Evolutionary conservation across 805 yeast species (phyloP), one percentile per base, ranked within the genome.

Genomic region (Candida cerambycidarum): DNA sequence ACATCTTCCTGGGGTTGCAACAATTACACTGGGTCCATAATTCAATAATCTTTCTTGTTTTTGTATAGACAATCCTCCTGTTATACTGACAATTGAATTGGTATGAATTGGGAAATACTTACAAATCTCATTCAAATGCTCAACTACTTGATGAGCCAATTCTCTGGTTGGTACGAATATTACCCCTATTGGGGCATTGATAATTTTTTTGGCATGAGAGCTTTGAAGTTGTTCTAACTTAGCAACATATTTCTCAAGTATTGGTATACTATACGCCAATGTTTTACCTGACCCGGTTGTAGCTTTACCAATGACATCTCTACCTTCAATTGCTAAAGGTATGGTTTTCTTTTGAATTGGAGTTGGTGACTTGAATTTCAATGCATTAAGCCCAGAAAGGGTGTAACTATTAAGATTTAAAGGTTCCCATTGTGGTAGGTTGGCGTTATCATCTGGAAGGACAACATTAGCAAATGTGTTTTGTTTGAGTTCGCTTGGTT

Each of bases 271-370:
- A 61, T 88, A 93, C 0, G 99, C 99, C 44, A 90, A 69, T 0
- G 99, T 93, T 60, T 93, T 93, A 73, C 99, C 99, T 1, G 96
- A 87, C 61, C 99, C 99, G 1, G 99, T 93, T 9, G 93, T 84
- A 12, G 99, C 99, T 58, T 92, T 93, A 42, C 99, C 99, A 51
- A 93, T 82, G 3, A 93, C 78, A 63, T 93, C 98, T 27, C 72
- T 74, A 5, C 90, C 95, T 21, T 72, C 69, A 11, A 88, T 45
- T 2, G 92, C 88, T 19, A 73, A 55, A 2, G 98, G 96, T 42
- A 93, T 82, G 8, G 92, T 72, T 44, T 69, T 67, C 46, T 71
- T 74, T 63, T 93, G 99, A 56, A 93, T 89, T 25, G 83, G 86
- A 0, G 98, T 90, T 8, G 99, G 99, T 16, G 68, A 63, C 1